phyloP scores from a whole-genome alignment of 1,284 basidiomycete species.

The Stygiomarasmius scandens region DNA sequence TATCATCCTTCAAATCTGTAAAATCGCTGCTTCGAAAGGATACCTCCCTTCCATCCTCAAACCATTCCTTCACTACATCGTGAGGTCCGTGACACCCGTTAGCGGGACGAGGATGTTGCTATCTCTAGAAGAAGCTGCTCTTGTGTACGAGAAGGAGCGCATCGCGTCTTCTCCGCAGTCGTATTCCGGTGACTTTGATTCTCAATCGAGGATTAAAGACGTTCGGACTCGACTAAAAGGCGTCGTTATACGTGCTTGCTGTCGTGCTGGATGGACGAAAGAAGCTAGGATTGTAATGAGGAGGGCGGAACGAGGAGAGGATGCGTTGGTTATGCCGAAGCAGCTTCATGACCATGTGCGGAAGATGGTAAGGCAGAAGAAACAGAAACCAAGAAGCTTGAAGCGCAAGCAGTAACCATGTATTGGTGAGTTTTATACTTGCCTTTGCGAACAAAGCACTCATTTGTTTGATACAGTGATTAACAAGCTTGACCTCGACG shows the following conservation, averaged over 20 bases:
- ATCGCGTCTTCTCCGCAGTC: neutral
- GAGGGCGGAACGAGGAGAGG: neutral
- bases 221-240: neutral
- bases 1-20: slow-evolving; percentile 1
- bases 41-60: slow-evolving; percentile 3
- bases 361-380: neutral
- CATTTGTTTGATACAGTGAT: no score
- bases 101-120: slow-evolving; percentile 3
- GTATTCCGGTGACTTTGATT: neutral
- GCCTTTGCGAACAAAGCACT: no score
- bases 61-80: neutral
- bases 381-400: neutral
- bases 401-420: neutral
- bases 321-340: neutral
- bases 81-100: neutral
- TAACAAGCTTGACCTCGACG: no score
- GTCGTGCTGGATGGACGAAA: neutral
- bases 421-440: neutral
- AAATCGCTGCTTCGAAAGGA: slow-evolving; percentile 11
- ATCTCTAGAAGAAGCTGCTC: slow-evolving; percentile 1
- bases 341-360: neutral
- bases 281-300: neutral
- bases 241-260: neutral
- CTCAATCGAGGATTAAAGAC: neutral
- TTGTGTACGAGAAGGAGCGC: slow-evolving; percentile 4